Percentiles rank a stretch among this genome's conserved stretches.
phyloP scores from a whole-genome alignment of 2,329 filamentous ascomycete species.

The Pezicula carpinea region DNA sequence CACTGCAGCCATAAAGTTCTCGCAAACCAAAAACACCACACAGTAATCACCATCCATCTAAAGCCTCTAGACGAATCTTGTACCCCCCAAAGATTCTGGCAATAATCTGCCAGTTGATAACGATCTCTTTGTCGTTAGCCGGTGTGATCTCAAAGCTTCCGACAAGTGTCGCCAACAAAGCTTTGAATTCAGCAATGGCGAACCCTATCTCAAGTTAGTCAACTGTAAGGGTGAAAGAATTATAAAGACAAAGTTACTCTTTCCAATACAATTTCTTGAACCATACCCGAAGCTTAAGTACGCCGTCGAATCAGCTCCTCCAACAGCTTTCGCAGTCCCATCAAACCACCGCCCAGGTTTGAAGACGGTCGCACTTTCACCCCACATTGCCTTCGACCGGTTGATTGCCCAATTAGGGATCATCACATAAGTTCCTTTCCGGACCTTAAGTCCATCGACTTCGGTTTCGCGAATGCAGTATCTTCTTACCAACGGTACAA shows the following conservation, averaged over 20 bases:
- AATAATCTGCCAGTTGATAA: conserved; percentile 60
- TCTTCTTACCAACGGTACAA: conserved; percentile 67
- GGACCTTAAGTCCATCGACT: conserved; percentile 59
- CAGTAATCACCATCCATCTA: conserved; percentile 56
- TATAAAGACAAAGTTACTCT: conserved; percentile 31
- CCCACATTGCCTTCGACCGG: conserved; percentile 56
- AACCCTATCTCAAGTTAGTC: conserved; percentile 43
- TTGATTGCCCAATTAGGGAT: conserved; percentile 48
- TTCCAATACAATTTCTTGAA: conserved; percentile 76
- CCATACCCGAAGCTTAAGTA: conserved; percentile 81
- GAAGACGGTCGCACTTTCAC: conserved; percentile 67
- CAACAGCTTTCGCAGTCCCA: conserved; percentile 44
- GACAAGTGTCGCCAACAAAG: conserved; percentile 68
- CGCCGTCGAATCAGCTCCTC: conserved; percentile 72
- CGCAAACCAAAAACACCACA: not conserved
- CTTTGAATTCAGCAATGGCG: conserved; percentile 77
- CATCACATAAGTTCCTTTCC: conserved; percentile 62
- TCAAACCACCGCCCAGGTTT: conserved; percentile 70
- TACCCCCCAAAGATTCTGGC: conserved; percentile 67
- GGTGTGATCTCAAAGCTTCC: conserved; percentile 64
- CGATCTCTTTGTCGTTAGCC: conserved; percentile 51
- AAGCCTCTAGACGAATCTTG: conserved; percentile 56
- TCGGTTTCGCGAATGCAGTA: conserved; percentile 57
- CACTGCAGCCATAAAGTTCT: too few species aligned
- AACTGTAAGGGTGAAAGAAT: not conserved